Base-by-base conservation (phyloP, 495 filamentous ascomycete genomes). In the Glarea lozoyensis region DNA sequence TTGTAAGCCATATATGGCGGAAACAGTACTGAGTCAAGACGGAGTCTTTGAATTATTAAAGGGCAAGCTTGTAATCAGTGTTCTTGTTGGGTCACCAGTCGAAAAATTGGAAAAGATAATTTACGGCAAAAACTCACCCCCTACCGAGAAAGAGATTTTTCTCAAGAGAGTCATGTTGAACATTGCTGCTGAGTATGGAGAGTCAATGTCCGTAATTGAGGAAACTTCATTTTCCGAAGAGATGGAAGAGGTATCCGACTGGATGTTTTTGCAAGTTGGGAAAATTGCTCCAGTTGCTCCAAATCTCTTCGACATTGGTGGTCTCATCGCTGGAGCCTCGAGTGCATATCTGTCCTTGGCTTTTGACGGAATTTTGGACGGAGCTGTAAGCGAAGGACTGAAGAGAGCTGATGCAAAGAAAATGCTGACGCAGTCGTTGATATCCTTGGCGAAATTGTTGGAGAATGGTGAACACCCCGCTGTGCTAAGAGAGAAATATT, bases 41-140 rank as follows among this genome's bases (percentile, higher is more conserved):
- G 84, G 79, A 24, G 82, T 93, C 64, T 55, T 60, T 12, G 68
- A 78, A 37, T 84, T 84, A 1, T 60, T 94, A 0, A 52, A 64
- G 5, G 82, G 81, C 1, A 96, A 95, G 49, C 63, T 94, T 1
- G 63, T 96, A 3, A 82, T 96, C 50, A 84, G 78, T 56, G 85
- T 95, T 43, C 71, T 86, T 23, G 89, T 86, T 0, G 89, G 89
- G 16, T 78, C 89, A 5, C 74, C 80, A 1, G 70, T 75, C 0
- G 40, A 67, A 9, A 73, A 86, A 46, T 69, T 94, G 21, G 66
- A 74, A 42, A 54, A 57, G 3, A 68, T 72, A 13, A 62, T 93
- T 1, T 72, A 73, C 37, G 60, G 0, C 15, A 32, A 33, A n/a
- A 13, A 13, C 2, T 51, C 3, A 5, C 25, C 7, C 7, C 25